Base-by-base conservation (phyloP, 345 rosid species). In the Heritiera littoralis region DNA sequence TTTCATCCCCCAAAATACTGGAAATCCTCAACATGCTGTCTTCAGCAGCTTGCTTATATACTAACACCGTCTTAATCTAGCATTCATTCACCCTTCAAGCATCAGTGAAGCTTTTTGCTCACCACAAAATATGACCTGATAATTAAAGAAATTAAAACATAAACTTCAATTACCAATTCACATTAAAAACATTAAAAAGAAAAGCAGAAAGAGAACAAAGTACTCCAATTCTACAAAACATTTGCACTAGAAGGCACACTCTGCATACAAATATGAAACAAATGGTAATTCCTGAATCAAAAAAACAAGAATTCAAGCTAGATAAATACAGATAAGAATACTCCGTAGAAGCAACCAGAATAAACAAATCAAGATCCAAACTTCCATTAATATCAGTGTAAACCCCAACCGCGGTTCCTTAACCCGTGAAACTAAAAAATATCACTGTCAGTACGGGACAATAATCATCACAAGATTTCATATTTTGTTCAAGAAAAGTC, bases 61-160 rank as follows among this genome's bases (percentile, higher is more conserved):
- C 23, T 2, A 65, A 75, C 74, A 61, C 81, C 92, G 84, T 88
- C 76, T 55, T 23, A 74, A 77, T 77, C 78, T 35, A 79, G 23
- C 68, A 75, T 52, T 77, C 41, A 46, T 32, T 64, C 35, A 75
- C 79, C 1, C 38, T 55, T 82, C 72, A 76, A 32, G 76, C 48
- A 48, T 74, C 70, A 77, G 49, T n/a, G 35, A 63, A 12, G 63
- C 72, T 72, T 23, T 23, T 23, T 23, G 28, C 28, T 51, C 72
- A 35, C 54, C 55, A 10, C 28, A 30, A 56, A 66, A 56, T 23
- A 23, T 65, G 20, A 60, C 76, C 81, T 78, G 82, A 78, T 20
- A 68, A 23, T 18, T 18, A 49, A 48, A 18, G 20, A 63, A 48
- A 51, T 10, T 46, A 63, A 6, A 66, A 30, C 67, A 64, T 32